These are phyloP conservation scores for Anthracocystis walkeri DNA, from an alignment of 1,284 basidiomycete species.

Conservation along the genomic window DNA sequence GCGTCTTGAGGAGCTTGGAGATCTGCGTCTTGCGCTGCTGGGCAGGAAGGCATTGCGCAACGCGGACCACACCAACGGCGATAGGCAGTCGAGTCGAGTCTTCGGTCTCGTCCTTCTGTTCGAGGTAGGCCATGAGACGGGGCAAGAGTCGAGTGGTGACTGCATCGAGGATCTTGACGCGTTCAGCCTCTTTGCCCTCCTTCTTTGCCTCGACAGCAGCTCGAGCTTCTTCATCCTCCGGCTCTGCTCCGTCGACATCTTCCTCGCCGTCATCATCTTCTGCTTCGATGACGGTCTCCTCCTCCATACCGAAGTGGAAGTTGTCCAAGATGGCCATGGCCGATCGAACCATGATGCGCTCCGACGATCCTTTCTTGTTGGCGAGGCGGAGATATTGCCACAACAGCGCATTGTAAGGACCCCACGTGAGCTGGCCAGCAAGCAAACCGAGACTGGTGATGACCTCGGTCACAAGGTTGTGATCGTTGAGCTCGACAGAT, in stretches of 20 bases:
- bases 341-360: slow-evolving; percentile 86
- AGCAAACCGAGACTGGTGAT: slow-evolving; percentile 74
- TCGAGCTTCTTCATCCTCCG: slow-evolving; percentile 32
- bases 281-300: slow-evolving; percentile 32
- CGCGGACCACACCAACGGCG: slow-evolving; percentile 85
- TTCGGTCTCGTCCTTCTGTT: slow-evolving; percentile 79
- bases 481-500: slow-evolving; percentile 78
- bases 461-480: slow-evolving; percentile 91
- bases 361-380: slow-evolving; percentile 78
- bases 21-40: slow-evolving; percentile 75
- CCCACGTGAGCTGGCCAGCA: slow-evolving; percentile 75
- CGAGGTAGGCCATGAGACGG: slow-evolving; percentile 64
- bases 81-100: slow-evolving; percentile 82
- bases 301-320: slow-evolving; percentile 80
- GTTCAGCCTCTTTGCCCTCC: slow-evolving; percentile 35
- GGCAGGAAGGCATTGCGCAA: slow-evolving; percentile 85
- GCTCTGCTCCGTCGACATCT: slow-evolving; percentile 70
- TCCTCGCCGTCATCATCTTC: slow-evolving; percentile 73
- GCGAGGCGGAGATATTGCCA: slow-evolving; percentile 84
- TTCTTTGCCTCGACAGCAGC: slow-evolving; percentile 14
- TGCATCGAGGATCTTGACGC: slow-evolving; percentile 77
- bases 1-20: slow-evolving; percentile 81
- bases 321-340: slow-evolving; percentile 88
- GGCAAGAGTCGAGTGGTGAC: slow-evolving; percentile 74
- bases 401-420: slow-evolving; percentile 83